Evolutionary conservation across 768 basidiomycete species (phyloP), one percentile per base, ranked within the genome.

Genomic region (Mycena indigotica): DNA sequence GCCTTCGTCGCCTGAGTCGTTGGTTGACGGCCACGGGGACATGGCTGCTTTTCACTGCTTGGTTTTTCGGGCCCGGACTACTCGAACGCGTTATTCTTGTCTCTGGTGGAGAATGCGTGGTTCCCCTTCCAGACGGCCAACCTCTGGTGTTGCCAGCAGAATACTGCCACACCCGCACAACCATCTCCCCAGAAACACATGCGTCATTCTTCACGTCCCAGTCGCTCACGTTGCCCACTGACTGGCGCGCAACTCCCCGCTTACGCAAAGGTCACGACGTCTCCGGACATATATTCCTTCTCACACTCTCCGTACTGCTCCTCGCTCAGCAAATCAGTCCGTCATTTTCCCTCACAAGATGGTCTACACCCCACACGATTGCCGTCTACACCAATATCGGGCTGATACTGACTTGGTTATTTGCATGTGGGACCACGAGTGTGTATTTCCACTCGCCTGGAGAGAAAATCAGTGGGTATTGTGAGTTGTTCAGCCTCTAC

Each of bases 241-340:
- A 73, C 15, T 87, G 81, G 82, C 69, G 67, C 26, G 74, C 73
- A 0, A 65, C 71, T 2, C 91, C 94, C 8, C 75, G 88, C 26
- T 74, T 96, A 61, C 80, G 84, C 52, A 82, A 79, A 39, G 96
- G 96, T 0, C 94, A 97, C 69, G 96, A 98, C 66, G 84, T 98
- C 15, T 95, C 93, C 0, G 96, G 96, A 5, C 96, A 98, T 68
- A 78, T 94, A 28, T 98, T 97, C 76, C 80, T 98, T 59, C 80
- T 98, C 61, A 89, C 89, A 2, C 82, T 96, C 77, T 79, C 87
- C 15, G 75, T 81, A 15, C 76, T 96, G 24, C 90, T 97, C 70
- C 80, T 98, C 39, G 79, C 84, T 8, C 86, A 93, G 67, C 90
- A 94, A 70, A 70, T 95, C 28, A 74, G 79, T 17, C 77, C 81